phyloP scores from a whole-genome alignment of 257 asterid genomes.

The Leonotis leonurus region DNA sequence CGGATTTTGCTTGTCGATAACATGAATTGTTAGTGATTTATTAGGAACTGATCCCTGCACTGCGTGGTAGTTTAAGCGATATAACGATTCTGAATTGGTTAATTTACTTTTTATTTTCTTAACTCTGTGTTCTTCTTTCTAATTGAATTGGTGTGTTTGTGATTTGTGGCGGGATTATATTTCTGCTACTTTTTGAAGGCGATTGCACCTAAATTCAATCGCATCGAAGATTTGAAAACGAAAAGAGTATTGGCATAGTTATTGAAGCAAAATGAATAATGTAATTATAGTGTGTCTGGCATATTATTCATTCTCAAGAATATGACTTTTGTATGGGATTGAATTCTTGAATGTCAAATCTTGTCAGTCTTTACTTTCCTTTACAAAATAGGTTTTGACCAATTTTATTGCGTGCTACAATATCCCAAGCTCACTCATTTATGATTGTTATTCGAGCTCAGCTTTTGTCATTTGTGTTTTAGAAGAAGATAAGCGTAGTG shows the following conservation, averaged over 20 bases:
- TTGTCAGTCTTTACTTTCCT: not conserved
- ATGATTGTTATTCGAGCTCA: conserved; percentile 4
- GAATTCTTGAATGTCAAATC: not conserved
- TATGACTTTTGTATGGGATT: not conserved
- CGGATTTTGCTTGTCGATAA: not conserved
- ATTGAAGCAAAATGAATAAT: not conserved
- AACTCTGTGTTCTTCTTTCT: not conserved
- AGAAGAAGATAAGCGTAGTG: not conserved
- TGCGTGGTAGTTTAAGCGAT: not conserved
- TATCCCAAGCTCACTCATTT: not conserved
- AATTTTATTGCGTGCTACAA: not conserved
- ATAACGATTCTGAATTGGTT: not conserved
- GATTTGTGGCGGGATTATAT: not conserved
- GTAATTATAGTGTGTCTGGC: not conserved
- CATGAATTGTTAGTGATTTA: not conserved
- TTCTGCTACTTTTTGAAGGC: not conserved
- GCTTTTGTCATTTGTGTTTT: not conserved
- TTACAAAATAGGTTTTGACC: not conserved
- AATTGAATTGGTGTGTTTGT: not conserved
- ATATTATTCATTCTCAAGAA: not conserved
- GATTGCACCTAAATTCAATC: not conserved
- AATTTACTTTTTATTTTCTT: not conserved
- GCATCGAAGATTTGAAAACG: not conserved
- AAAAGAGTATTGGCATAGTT: not conserved
- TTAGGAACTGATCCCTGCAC: not conserved